phyloP scores from a whole-genome alignment of 2,329 filamentous ascomycete genomes.

The Fusarium nisikadoi region DNA sequence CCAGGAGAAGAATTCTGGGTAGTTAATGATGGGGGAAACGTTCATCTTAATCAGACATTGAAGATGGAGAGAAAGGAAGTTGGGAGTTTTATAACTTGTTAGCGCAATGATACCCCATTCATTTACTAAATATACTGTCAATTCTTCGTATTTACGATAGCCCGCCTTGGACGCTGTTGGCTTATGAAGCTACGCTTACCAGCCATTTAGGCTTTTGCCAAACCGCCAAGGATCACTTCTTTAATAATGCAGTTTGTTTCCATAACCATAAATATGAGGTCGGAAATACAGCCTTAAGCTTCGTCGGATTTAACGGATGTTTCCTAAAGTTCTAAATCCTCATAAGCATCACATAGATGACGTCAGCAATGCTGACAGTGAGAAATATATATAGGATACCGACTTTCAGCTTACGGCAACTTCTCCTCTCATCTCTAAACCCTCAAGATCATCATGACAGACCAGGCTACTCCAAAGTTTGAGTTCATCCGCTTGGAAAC shows the following conservation, averaged over 20 bases:
- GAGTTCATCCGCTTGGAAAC: conserved; percentile 23
- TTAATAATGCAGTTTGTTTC: rapidly evolving
- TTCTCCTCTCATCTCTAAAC: not conserved
- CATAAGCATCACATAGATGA: not conserved
- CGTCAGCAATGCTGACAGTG: conserved; percentile 16
- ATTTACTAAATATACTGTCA: not conserved
- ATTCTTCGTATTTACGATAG: not conserved
- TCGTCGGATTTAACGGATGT: not conserved
- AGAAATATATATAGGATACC: not conserved
- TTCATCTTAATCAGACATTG: not conserved
- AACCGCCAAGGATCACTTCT: not conserved
- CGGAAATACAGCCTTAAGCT: rapidly evolving
- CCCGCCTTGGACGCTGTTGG: not conserved
- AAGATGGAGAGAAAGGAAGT: not conserved
- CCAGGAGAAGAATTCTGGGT: not conserved
- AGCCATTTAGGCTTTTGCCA: not conserved
- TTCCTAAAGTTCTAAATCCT: not conserved
- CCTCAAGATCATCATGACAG: not conserved
- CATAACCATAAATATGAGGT: rapidly evolving
- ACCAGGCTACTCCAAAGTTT: not conserved
- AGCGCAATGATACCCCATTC: not conserved
- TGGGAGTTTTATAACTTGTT: no score
- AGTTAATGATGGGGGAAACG: not conserved
- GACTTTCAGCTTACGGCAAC: not conserved
- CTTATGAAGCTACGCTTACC: not conserved